Conservation (phyloP, 108 stramenopile genomes). For the Nannochloropsis gaditana region DNA sequence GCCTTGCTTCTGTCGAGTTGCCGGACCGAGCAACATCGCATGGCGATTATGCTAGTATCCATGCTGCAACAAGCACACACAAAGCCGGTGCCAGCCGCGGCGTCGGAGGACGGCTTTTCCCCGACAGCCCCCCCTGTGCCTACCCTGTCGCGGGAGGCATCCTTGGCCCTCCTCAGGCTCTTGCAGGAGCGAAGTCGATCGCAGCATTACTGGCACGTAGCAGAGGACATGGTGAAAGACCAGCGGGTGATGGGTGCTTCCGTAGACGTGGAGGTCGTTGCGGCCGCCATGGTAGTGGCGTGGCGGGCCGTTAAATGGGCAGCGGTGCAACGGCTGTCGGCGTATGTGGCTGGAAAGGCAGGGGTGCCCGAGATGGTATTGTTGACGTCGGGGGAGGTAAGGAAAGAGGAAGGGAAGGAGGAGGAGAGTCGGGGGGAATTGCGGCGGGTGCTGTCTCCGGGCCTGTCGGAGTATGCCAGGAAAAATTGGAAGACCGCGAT, state of each 20-base stretch:
- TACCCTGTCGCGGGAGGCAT: neutral
- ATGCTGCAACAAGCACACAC: neutral
- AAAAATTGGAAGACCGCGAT: constrained; percentile 5
- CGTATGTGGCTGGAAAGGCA: neutral
- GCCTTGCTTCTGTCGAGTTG: neutral
- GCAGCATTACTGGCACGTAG: neutral
- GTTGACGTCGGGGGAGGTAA: neutral
- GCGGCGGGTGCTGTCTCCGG: neutral
- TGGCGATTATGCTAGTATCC: neutral
- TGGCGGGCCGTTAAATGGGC: neutral
- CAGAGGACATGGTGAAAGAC: neutral
- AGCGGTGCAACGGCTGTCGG: neutral
- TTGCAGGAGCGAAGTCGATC: neutral
- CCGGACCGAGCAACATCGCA: neutral
- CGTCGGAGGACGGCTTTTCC: neutral
- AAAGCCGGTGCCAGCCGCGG: neutral
- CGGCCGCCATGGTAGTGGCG: neutral
- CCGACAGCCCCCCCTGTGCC: neutral
- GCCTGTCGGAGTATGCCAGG: neutral
- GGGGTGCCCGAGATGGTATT: neutral
- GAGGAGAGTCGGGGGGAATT: neutral
- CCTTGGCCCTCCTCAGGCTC: neutral
- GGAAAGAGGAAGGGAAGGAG: neutral
- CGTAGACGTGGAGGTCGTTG: neutral
- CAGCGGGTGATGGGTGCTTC: neutral